Percentiles rank a stretch among this genome's conserved stretches.
Conservation (phyloP, 352 stramenopile species). For the Blastocystis sp. region DNA sequence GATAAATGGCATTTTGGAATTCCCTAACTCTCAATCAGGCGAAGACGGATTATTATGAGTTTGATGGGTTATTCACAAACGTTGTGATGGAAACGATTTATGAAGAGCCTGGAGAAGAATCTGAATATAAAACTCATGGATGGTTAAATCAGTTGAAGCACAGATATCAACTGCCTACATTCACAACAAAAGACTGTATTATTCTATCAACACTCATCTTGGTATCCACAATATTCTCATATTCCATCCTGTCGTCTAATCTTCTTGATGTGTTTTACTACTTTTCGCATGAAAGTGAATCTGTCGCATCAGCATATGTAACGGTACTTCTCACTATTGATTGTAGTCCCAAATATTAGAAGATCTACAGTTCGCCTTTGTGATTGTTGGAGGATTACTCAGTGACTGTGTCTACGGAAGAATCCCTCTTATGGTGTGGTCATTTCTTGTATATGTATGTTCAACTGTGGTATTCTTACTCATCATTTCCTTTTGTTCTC, state of each 20-base stretch:
- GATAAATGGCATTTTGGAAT: neutral
- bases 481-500: neutral
- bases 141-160: neutral
- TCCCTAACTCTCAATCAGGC: neutral
- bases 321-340: neutral
- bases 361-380: slow-evolving; percentile 27
- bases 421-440: slow-evolving; percentile 8
- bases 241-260: neutral
- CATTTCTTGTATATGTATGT: neutral
- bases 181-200: neutral
- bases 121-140: neutral
- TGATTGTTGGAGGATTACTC: slow-evolving; percentile 11
- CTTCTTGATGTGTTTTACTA: slow-evolving; percentile 33
- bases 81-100: slow-evolving; percentile 37
- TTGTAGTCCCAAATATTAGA: slow-evolving; percentile 29
- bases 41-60: slow-evolving; percentile 6
- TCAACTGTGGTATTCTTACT: neutral
- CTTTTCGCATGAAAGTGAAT: neutral
- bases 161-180: neutral
- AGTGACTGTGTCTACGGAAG: slow-evolving; percentile 18
- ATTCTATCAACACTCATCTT: neutral
- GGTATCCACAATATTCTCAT: neutral
- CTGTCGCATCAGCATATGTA: slow-evolving; percentile 38
- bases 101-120: slow-evolving; percentile 16
- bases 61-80: neutral